Percentiles rank a stretch among this genome's conserved stretches.
These are phyloP conservation scores for Globisporangium paroecandrum DNA, from an alignment of 352 stramenopile species.

Conservation along the genomic window DNA sequence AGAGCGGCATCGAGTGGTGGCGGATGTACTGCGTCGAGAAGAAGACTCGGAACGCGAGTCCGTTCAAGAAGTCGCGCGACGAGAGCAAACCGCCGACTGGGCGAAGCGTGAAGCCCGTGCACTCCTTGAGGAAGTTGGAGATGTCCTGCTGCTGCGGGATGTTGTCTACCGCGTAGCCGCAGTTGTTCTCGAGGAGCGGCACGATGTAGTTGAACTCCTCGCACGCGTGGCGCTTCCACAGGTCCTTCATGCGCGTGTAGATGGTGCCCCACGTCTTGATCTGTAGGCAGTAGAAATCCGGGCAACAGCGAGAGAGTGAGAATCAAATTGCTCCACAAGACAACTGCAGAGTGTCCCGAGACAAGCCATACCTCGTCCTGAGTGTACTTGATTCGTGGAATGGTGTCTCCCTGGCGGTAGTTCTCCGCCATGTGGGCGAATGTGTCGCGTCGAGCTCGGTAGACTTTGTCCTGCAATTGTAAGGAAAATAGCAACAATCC, in stretches of 20 bases:
- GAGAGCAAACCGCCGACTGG: conserved; percentile 95
- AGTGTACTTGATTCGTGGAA: conserved; percentile 94
- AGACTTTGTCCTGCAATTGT: conserved; percentile 69
- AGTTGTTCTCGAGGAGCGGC: conserved; percentile 92
- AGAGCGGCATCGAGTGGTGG: conserved; percentile 94
- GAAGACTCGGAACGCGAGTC: conserved; percentile 97
- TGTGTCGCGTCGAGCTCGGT: conserved; percentile 84
- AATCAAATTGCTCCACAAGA: background rate
- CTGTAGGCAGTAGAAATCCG: conserved; percentile 16
- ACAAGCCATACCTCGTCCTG: conserved; percentile 79
- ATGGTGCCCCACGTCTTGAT: conserved; percentile 89
- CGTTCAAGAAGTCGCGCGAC: conserved; percentile 97
- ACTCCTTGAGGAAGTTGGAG: conserved; percentile 92
- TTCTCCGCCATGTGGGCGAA: conserved; percentile 88
- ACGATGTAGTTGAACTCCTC: conserved; percentile 97
- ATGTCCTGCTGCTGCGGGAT: conserved; percentile 96
- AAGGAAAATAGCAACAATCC: background rate
- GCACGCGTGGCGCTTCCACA: conserved; percentile 94
- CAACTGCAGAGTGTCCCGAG: background rate
- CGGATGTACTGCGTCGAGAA: conserved; percentile 97
- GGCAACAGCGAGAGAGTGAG: background rate
- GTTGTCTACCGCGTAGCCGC: conserved; percentile 90
- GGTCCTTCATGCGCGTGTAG: conserved; percentile 92
- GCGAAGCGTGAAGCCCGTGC: conserved; percentile 90
- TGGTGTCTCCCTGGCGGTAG: conserved; percentile 89